These are phyloP conservation scores for Protomyces pachydermus DNA, from an alignment of 1,139 yeast genomes.

Conservation along the genomic window DNA sequence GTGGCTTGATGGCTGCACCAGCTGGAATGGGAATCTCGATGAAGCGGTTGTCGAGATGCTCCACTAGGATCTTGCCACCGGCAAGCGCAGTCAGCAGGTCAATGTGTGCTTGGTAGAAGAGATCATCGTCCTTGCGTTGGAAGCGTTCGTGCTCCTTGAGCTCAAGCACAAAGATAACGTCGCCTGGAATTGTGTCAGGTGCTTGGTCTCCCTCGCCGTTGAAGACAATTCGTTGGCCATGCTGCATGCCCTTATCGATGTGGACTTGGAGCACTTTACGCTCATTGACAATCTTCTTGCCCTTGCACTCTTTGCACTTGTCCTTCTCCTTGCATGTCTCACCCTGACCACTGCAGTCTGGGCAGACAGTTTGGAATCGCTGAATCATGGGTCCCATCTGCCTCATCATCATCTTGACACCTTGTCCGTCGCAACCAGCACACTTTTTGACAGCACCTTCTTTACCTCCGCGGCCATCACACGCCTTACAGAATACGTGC, in stretches of 20 bases:
- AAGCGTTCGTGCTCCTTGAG: slow-evolving; percentile 79
- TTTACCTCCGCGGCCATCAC: slow-evolving; percentile 97
- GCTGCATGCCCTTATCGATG: slow-evolving; percentile 94
- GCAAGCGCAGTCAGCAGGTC: slow-evolving; percentile 92
- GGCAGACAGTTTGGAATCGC: slow-evolving; percentile 86
- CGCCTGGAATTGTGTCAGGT: slow-evolving; percentile 94
- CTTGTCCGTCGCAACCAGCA: slow-evolving; percentile 80
- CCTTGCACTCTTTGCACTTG: slow-evolving; percentile 80
- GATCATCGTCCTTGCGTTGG: slow-evolving; percentile 85
- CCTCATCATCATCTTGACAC: slow-evolving; percentile 87
- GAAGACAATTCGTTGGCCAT: slow-evolving; percentile 87
- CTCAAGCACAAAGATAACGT: slow-evolving; percentile 83
- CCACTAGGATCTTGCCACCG: slow-evolving; percentile 84
- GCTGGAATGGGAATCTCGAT: slow-evolving; percentile 76
- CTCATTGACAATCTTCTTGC: slow-evolving; percentile 82
- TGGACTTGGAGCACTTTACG: slow-evolving; percentile 92
- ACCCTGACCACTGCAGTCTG: slow-evolving; percentile 87
- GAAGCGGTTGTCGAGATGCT: slow-evolving; percentile 80
- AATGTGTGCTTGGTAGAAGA: slow-evolving; percentile 76
- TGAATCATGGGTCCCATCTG: slow-evolving; percentile 99
- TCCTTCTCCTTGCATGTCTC: slow-evolving; percentile 83
- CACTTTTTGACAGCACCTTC: slow-evolving; percentile 86
- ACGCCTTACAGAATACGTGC: slow-evolving; percentile 77
- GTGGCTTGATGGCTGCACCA: slow-evolving; percentile 92
- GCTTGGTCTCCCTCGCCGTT: slow-evolving; percentile 97